Base-by-base conservation (phyloP, 2,329 filamentous ascomycete species). In the Fusarium bactridioides region DNA sequence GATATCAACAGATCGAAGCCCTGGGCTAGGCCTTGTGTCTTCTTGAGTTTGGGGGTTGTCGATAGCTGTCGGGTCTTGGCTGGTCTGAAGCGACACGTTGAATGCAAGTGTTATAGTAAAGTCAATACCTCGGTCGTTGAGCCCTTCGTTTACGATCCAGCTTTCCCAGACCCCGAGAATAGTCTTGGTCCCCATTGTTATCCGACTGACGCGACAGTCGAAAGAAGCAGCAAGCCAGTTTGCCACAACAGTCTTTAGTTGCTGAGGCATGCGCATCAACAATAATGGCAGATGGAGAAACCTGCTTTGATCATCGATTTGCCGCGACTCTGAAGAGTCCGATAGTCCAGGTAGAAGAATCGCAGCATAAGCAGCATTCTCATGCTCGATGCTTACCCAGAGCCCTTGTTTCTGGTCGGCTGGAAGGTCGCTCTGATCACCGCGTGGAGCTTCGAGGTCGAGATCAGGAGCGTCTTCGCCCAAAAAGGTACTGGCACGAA, bases 171-270 rank as follows among this genome's bases (percentile, higher is more conserved):
- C 80, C 8, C 77, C 75, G 3, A 88, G 79, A 1, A 90, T 80
- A 4, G 85, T 87, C 48, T 82, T 82, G 11, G 87, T 88, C 10
- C 86, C 85, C 5, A 90, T 77, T 2, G 81, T 81, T 45, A 90
- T 78, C 8, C 85, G 80, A 60, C 82, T 85, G 48, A 89, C 83
- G 33, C 86, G 87, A 68, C 87, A 89, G 79, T 90, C 88, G 69
- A 90, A 90, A 1, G 84, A 84, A 45, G 79, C 83, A 7, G 84
- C 81, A 16, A 90, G 79, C 77, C 89, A 90, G 27, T 85, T 83
- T n/a, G 82, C 67, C 1, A 90, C 72, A 25, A 86, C 79, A 5
- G 80, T 65, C 71, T 87, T 88, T 2, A 90, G 79, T 5, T 86
- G 79, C 8, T 84, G 79, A 1, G 88, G 88, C 86, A 90, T 89